Base-by-base conservation (phyloP, 495 filamentous ascomycete species). In the Paragyromitra xinjiangensis region DNA sequence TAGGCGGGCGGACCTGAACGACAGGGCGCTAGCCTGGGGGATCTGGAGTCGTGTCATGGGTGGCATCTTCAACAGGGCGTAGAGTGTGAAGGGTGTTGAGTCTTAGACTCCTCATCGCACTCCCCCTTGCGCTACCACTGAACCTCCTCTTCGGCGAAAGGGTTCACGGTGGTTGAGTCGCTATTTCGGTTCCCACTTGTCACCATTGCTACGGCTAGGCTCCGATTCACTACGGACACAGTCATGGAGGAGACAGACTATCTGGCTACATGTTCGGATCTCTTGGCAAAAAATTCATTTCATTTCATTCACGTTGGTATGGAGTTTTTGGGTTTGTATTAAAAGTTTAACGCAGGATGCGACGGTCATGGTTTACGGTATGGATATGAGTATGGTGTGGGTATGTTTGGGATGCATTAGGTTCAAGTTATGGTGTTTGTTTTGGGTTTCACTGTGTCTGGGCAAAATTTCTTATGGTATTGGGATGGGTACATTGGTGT, bases 1-100 rank as follows among this genome's bases (percentile, higher is more conserved):
- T 81, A 11, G 63, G 73, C 11, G 79, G 79, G 37, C 64, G 80
- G 1, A 67, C 80, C 0, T 63, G 44, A 71, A 16, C 26, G n/a
- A 6, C 16, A 8, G 58, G 39, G 19, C 26, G 6, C 58, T 29
- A 29, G 53, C 29, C 53, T 12, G 22, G 53, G 24, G 9, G 56
- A 1, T n/a, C 24, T 37, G 55, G 55, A 37, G 55, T 16, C 26
- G 55, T 37, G 53, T 26, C 11, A 26, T 56, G 53, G 53, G 53
- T 26, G 22, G 12, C 11, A 56, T 61, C 29, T 34, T 5, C 56
- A 1, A 16, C 4, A n/a, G 4, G 11, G 55, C n/a, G 34, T 12
- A 22, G 12, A 26, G 11, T 16, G 26, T 34, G 26, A 61, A 34
- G 56, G 56, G 29, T 61, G 37, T 56, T 14, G 56, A 39, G 56